A percentile compares a stretch with the other conserved stretches of the same genome.
Conservation (phyloP, 1,284 basidiomycete genomes). For the Cryptococcus hybrid region DNA sequence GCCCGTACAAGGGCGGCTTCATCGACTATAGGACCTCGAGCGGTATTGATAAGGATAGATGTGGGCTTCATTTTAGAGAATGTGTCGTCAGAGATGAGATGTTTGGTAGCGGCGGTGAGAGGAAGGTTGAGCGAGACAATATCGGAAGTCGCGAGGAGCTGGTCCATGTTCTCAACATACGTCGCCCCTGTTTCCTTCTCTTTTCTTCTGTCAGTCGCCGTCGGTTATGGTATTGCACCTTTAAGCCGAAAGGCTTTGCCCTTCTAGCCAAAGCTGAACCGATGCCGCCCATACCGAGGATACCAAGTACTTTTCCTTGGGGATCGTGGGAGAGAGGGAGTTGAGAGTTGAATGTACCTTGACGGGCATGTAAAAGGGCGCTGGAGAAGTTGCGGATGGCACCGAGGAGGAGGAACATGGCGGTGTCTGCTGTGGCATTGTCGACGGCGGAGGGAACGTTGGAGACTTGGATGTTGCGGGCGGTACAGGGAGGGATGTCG, state of each 20-base stretch:
- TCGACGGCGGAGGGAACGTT: conserved; percentile 86
- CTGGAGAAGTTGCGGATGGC: conserved; percentile 69
- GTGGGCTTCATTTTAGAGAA: conserved; percentile 73
- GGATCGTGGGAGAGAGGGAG: conserved; percentile 63
- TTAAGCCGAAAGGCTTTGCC: conserved; percentile 58
- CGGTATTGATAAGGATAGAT: conserved; percentile 78
- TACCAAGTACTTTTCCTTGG: conserved; percentile 69
- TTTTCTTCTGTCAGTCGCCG: conserved; percentile 42
- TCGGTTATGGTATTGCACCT: conserved; percentile 73
- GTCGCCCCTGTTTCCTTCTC: not conserved
- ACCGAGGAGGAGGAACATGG: conserved; percentile 75
- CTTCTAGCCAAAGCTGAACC: conserved; percentile 51
- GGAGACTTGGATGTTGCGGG: conserved; percentile 56
- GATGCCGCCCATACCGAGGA: conserved; percentile 86
- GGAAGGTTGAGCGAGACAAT: conserved; percentile 57
- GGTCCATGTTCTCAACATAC: conserved; percentile 54
- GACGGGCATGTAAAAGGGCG: conserved; percentile 63
- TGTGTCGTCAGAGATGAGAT: conserved; percentile 67
- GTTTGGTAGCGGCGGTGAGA: conserved; percentile 63
- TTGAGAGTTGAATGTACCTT: conserved; percentile 47
- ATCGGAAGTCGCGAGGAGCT: conserved; percentile 67
- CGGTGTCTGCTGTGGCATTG: conserved; percentile 83
- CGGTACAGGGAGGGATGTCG: conserved; percentile 60
- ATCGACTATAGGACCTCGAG: conserved; percentile 77
- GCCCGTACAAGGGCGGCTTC: conserved; percentile 77